Conservation (phyloP, 805 yeast species). For the Starmerella sp. region DNA sequence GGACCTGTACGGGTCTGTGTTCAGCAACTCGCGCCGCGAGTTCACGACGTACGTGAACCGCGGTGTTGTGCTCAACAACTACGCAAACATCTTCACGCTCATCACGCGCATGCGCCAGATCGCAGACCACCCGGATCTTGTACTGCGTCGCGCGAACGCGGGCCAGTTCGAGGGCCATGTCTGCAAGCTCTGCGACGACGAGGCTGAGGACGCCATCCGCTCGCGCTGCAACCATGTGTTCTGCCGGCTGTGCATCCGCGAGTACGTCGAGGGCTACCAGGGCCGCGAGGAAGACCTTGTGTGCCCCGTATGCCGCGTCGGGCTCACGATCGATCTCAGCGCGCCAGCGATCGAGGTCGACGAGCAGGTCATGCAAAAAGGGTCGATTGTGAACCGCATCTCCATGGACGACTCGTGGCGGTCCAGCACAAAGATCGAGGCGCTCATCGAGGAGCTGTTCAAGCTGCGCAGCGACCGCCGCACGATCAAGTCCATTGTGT, state of each 20-base stretch:
- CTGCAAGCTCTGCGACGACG: constrained; percentile 93
- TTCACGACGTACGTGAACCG: constrained; percentile 89
- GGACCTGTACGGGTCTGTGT: constrained; percentile 78
- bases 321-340: constrained; percentile 75
- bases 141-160: constrained; percentile 47
- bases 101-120: constrained; percentile 96
- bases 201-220: constrained; percentile 94
- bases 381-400: constrained; percentile 74
- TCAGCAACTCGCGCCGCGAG: constrained; percentile 74
- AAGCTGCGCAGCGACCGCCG: constrained; percentile 72
- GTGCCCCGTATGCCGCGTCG: constrained; percentile 96
- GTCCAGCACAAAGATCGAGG: constrained; percentile 93
- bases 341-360: constrained; percentile 68
- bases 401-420: constrained; percentile 78
- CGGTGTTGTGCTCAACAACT: constrained; percentile 92
- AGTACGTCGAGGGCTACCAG: constrained; percentile 66
- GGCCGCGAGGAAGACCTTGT: constrained; percentile 51
- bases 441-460: constrained; percentile 84
- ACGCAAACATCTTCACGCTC: constrained; percentile 91
- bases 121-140: constrained; percentile 97
- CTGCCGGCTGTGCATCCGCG: constrained; percentile 84
- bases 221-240: constrained; percentile 89
- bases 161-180: constrained; percentile 47
- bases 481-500: constrained; percentile 91
- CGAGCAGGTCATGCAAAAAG: constrained; percentile 37